Conservation (phyloP, 2,329 filamentous ascomycete species). For the Botrytis fragariae region DNA sequence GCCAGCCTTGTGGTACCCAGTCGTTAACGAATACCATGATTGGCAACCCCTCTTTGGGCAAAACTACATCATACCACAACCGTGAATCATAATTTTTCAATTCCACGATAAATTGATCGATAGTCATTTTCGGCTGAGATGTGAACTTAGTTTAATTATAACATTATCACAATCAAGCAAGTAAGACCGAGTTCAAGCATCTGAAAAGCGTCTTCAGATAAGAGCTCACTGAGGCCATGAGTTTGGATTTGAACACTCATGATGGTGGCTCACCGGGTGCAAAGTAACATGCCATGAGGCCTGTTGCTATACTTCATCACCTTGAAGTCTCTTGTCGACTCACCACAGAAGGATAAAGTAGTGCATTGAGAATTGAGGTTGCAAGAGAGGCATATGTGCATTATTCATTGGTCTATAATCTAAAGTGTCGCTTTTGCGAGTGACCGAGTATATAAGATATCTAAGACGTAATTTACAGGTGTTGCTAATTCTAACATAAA, state of each 20-base stretch:
- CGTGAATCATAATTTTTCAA: too few relatives aligned
- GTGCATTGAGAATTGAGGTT: not conserved
- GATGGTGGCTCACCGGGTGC: not conserved
- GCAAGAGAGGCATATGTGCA: slow-evolving; percentile 6
- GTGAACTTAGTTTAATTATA: not conserved
- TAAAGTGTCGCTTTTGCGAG: slow-evolving; percentile 4
- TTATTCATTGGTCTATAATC: slow-evolving; percentile 5
- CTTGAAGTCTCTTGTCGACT: not conserved
- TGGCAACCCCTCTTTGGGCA: not conserved
- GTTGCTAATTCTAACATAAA: slow-evolving; percentile 17
- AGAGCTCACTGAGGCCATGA: not conserved
- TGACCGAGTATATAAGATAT: slow-evolving; percentile 13
- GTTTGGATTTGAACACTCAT: not conserved
- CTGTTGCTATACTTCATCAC: not conserved
- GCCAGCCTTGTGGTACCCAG: not conserved
- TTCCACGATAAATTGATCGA: not conserved
- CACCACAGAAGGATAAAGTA: not conserved
- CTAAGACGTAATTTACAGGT: slow-evolving; percentile 19
- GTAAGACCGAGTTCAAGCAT: not conserved
- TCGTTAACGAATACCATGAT: not conserved
- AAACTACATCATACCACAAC: not conserved
- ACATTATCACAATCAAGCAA: not conserved
- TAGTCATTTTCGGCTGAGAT: not conserved
- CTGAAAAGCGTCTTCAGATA: not conserved
- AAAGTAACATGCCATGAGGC: not conserved